Conservation (phyloP, 2,329 filamentous ascomycete species). For the Apiospora sp. region DNA sequence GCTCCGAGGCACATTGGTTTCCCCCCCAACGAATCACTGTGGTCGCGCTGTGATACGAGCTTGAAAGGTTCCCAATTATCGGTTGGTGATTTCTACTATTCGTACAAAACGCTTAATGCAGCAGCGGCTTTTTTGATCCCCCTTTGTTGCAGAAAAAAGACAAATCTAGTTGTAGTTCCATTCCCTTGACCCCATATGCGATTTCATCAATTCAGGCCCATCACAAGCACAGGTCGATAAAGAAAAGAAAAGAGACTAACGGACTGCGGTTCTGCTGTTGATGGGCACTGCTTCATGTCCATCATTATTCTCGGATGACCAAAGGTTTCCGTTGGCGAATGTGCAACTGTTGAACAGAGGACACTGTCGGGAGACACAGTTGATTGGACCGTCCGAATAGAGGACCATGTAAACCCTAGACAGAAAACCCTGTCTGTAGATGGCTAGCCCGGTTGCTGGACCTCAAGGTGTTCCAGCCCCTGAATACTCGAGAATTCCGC, state of each 20-base stretch:
- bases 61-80: not conserved
- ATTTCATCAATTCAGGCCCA: constrained; percentile 21
- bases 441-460: not conserved
- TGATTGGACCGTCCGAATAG: not conserved
- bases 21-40: not conserved
- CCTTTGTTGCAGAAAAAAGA: constrained; percentile 24
- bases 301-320: not conserved
- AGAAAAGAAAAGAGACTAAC: constrained; percentile 9
- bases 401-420: not conserved
- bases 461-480: not conserved
- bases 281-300: not conserved
- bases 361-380: not conserved
- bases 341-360: not conserved
- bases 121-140: constrained; percentile 33
- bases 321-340: not conserved
- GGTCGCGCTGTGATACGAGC: not conserved
- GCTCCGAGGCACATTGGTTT: not conserved
- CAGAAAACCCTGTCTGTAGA: not conserved
- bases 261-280: constrained; percentile 5
- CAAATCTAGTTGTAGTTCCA: constrained; percentile 30
- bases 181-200: constrained; percentile 27
- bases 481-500: not conserved
- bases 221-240: constrained; percentile 23
- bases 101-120: constrained; percentile 15
- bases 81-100: constrained; percentile 20